Percentiles rank a stretch among this genome's conserved stretches.
Evolutionary conservation across 2,329 filamentous ascomycete species (phyloP).

Genomic region (Diaporthe sp.): DNA sequence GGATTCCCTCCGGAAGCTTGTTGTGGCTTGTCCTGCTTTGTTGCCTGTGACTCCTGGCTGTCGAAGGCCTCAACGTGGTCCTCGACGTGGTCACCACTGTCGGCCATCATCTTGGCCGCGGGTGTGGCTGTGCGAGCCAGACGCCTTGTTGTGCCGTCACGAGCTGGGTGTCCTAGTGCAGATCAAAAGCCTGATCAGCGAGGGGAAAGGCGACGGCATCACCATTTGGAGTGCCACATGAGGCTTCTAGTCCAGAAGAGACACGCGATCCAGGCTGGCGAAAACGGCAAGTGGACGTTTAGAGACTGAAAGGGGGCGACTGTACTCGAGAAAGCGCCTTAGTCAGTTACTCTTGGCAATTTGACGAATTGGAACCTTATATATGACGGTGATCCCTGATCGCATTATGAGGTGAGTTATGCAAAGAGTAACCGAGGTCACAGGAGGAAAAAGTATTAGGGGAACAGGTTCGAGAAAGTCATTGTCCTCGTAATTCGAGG

Average conservation of each 20-base stretch:
- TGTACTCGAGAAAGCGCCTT: not conserved
- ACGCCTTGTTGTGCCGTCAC: constrained; percentile 7
- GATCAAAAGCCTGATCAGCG: not conserved
- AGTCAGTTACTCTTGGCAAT: constrained; percentile 15
- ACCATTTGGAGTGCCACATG: not conserved
- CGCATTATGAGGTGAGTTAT: not conserved
- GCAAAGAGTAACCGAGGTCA: not conserved
- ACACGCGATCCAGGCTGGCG: not conserved
- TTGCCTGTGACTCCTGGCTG: not conserved
- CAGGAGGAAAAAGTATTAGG: not conserved
- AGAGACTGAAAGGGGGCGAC: not conserved
- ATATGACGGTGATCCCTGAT: not conserved
- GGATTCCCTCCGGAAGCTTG: constrained; percentile 3
- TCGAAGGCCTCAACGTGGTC: constrained; percentile 42
- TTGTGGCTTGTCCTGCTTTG: constrained; percentile 33
- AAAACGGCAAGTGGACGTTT: not conserved
- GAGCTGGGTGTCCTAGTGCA: not conserved
- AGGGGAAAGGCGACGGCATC: not conserved
- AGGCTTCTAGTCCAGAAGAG: not conserved
- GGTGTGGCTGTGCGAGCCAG: constrained; percentile 28
- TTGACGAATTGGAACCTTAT: not conserved
- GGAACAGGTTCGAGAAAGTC: not conserved
- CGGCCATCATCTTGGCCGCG: constrained; percentile 46
- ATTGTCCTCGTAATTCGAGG: not conserved
- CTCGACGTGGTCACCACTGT: constrained; percentile 45